A percentile compares a stretch with the other conserved stretches of the same genome.
phyloP scores from a whole-genome alignment of 1,139 yeast genomes.

The Debaryomyces coudertii region DNA sequence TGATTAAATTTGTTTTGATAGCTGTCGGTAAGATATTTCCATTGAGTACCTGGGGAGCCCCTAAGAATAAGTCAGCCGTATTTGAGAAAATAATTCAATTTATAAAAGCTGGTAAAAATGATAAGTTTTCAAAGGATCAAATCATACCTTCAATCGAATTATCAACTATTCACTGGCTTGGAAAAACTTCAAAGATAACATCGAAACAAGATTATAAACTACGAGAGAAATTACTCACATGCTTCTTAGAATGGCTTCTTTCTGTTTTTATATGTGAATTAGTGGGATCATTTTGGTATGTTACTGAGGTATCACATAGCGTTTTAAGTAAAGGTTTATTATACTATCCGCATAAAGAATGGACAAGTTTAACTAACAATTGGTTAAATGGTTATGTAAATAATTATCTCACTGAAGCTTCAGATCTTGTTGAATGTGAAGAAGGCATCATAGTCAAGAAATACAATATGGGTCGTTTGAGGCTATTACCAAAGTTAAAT shows the following conservation, averaged over 20 bases:
- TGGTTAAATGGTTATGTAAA: constrained; percentile 46
- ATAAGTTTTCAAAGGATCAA: constrained; percentile 27
- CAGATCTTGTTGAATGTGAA: constrained; percentile 10
- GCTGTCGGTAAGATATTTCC: constrained; percentile 57
- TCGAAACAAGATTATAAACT: constrained; percentile 41
- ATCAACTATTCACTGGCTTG: constrained; percentile 53
- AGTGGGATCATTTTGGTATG: constrained; percentile 63
- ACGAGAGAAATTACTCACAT: constrained; percentile 35
- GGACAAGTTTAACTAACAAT: constrained; percentile 51
- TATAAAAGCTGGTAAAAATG: constrained; percentile 41
- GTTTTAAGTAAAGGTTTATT: constrained; percentile 10
- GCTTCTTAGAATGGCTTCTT: constrained; percentile 64
- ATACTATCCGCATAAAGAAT: constrained; percentile 62
- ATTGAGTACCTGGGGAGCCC: constrained; percentile 55
- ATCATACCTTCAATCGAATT: constrained; percentile 36
- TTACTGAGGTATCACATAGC: constrained; percentile 58
- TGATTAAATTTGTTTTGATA: constrained; percentile 43
- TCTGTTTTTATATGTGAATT: constrained; percentile 48
- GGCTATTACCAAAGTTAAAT: constrained; percentile 57
- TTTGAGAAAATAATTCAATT: constrained; percentile 39
- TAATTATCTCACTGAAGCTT: constrained; percentile 27
- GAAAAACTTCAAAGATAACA: constrained; percentile 24
- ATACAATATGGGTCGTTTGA: constrained; percentile 37
- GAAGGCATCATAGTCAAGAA: constrained; percentile 11
- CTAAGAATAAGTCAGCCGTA: constrained; percentile 48